These are phyloP conservation scores for Adansonia madagascariensis DNA, from an alignment of 441 rosid species.

Conservation along the genomic window DNA sequence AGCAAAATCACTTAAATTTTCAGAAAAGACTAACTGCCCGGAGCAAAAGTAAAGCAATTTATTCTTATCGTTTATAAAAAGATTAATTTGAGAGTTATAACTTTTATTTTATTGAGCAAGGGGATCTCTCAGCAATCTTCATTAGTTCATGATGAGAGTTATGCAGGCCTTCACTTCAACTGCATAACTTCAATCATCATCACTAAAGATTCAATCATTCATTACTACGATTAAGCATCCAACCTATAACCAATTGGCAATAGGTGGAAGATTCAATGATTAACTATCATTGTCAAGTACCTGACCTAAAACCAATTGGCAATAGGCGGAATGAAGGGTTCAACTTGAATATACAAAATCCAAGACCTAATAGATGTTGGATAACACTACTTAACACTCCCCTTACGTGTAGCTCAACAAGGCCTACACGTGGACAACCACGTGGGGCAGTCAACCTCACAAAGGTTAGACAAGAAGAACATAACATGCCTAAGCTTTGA, in stretches of 20 bases:
- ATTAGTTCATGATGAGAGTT: conserved; percentile 8
- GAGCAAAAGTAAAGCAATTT: not conserved
- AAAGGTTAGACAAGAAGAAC: not conserved
- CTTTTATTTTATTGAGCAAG: not conserved
- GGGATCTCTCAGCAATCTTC: conserved; percentile 19
- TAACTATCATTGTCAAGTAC: not conserved
- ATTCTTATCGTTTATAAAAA: not conserved
- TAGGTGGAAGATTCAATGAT: not conserved
- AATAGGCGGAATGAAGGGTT: too few relatives aligned
- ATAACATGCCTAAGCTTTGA: not conserved
- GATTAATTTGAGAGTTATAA: conserved; percentile 5
- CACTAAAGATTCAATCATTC: conserved; percentile 6
- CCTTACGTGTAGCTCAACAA: too few relatives aligned
- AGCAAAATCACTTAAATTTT: conserved; percentile 14
- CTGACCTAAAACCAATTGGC: not conserved
- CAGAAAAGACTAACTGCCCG: not conserved
- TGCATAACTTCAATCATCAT: conserved; percentile 13
- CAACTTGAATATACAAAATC: too few relatives aligned
- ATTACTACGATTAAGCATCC: not conserved
- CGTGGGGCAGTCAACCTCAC: too few relatives aligned
- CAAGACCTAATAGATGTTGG: too few relatives aligned
- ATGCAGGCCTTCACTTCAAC: not conserved
- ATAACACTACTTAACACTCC: too few relatives aligned
- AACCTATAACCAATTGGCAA: not conserved
- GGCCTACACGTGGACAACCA: too few relatives aligned